phyloP scores from a whole-genome alignment of 257 asterid species.

The Asclepias syriaca region DNA sequence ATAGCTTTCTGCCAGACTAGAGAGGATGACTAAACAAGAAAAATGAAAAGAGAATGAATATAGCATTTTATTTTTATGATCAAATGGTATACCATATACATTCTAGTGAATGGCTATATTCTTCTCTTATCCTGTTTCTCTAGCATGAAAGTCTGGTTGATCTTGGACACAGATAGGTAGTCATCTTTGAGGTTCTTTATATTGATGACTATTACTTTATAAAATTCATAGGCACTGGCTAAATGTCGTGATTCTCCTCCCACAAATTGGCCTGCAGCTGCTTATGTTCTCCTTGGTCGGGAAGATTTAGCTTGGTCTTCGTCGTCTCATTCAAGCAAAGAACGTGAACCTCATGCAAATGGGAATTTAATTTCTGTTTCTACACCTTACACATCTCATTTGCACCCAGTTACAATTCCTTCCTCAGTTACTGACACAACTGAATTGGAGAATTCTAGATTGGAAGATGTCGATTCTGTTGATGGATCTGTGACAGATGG shows the following conservation, averaged over 20 bases:
- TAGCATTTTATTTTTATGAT: not conserved
- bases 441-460: constrained; percentile 58
- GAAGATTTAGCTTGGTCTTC: constrained; percentile 85
- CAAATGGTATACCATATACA: not conserved
- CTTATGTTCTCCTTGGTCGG: constrained; percentile 91
- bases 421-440: constrained; percentile 75
- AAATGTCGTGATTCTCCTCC: constrained; percentile 98
- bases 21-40: no score
- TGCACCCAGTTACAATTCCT: constrained; percentile 84
- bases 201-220: constrained; percentile 1
- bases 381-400: constrained; percentile 82
- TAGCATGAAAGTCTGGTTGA: not conserved
- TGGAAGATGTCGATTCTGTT: constrained; percentile 61
- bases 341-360: constrained; percentile 47
- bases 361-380: constrained; percentile 64
- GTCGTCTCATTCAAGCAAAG: constrained; percentile 50
- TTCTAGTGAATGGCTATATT: not conserved
- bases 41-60: not conserved
- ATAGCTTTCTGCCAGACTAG: not conserved
- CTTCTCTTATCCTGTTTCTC: not conserved
- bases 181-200: not conserved
- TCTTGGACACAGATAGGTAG: not conserved
- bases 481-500: constrained; percentile 84
- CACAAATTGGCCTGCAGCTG: constrained; percentile 89
- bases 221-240: constrained; percentile 63